Base-by-base conservation (phyloP, 306 rosid genomes). In the Ormosia semicastrata region DNA sequence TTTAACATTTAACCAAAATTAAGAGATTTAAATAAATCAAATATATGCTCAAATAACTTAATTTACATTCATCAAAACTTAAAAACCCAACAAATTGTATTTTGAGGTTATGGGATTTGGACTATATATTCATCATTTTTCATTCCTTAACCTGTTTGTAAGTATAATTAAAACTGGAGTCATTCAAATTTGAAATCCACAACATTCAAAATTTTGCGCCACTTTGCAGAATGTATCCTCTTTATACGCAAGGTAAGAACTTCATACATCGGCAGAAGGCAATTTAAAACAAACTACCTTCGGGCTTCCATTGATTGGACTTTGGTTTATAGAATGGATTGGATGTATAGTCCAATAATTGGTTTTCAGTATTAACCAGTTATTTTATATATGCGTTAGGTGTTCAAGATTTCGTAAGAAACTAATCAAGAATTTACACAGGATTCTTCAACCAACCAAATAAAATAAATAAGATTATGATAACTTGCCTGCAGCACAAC, bases 401-500 rank as follows among this genome's bases (percentile, higher is more conserved):
- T 56, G 76, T 11, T 36, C 33, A 10, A 59, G 36, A 49, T 37
- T 71, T 60, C 13, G 18, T 34, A 9, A 34, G 72, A 15, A 58
- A 79, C 13, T 29, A 69, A 57, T 70, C 62, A 59, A 71, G 77
- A 32, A 59, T 30, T 24, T 8, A 69, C 46, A 80, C 65, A 74
- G 40, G 40, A 41, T 78, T 47, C 60, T 15, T 78, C n/a, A 14
- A 66, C 15, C 17, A 12, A 76, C 24, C 40, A 66, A 36, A 39
- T 8, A 65, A 59, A 82, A 5, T 33, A 83, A 80, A 62, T 13
- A 58, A 60, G 75, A 69, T 33, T 39, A 6, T 14, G 70, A 43
- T 8, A 57, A 89, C 93, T 91, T 87, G 83, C 98, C 97, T 94
- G 98, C 80, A 94, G 89, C 78, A 94, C 96, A 71, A 94, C 90